Evolutionary conservation across 169 alveolate genomes (phyloP), one percentile per base, ranked within the genome.

Genomic region (Toxoplasma gondii): DNA sequence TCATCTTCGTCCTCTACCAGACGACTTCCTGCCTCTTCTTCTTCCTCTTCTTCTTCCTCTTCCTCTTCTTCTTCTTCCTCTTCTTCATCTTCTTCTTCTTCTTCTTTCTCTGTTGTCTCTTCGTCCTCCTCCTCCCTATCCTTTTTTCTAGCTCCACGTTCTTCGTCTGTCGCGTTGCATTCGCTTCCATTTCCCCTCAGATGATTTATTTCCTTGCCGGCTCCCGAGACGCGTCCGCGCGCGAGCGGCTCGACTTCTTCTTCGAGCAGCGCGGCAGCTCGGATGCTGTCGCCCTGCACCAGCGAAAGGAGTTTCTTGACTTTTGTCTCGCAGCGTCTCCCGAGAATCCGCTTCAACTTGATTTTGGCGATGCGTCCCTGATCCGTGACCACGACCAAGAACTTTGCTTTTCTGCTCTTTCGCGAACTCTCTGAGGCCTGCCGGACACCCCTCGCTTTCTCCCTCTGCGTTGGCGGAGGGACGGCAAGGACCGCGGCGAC

Each of bases 401-500:
- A 64, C 74, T 19, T 78, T n/a, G 39, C 16, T 78, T 78, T n/a
- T 17, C 86, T 45, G 16, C 58, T 49, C 58, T 49, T 49, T 49
- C 22, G 22, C 12, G 58, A 4, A 45, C 86, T 31, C 86, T 70
- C 39, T 7, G 17, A 7, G 10, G 10, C 83, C 83, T 10, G 5
- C 83, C 83, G 9, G 44, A 78, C 86, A 10, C 17, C 43, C 38
- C 38, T 7, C 43, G 39, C 38, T 4, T 17, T 78, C 45, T 78
- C 39, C 45, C 44, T 4, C 86, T 12, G 86, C 44, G 86, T 24
- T 1, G 31, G 7, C 74, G 74, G 74, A 16, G 86, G 1, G 5
- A n/a, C 49, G n/a, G 86, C 86, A 12, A 78, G 44, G 22, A 78
- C 86, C 24, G 86, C 22, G 86, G 86, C 86, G 44, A 78, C 49